Conservation (phyloP, 177 flowering plant genomes). For the Tripterygium wilfordii region DNA sequence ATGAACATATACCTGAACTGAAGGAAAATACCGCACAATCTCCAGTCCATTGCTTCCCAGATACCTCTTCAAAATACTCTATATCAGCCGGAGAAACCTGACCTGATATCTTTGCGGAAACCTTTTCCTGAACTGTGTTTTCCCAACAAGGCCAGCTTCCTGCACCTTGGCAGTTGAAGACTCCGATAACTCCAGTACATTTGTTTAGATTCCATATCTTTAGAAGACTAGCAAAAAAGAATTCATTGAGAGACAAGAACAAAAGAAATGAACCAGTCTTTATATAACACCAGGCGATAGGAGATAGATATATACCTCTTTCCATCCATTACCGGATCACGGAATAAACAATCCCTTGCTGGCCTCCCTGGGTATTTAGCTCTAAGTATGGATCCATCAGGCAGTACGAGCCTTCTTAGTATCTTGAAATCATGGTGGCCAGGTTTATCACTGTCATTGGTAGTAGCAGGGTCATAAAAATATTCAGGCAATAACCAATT, state of each 20-base stretch:
- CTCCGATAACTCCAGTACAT: slow-evolving; percentile 52
- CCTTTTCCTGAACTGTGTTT: slow-evolving; percentile 9
- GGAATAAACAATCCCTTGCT: slow-evolving; percentile 58
- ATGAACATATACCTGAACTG: slow-evolving; percentile 27
- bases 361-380: slow-evolving; percentile 68
- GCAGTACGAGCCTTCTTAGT: slow-evolving; percentile 62
- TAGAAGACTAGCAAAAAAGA: slow-evolving; percentile 32
- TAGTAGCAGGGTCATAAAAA: too few relatives aligned
- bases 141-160: slow-evolving; percentile 58
- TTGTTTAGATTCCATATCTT: slow-evolving; percentile 72
- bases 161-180: slow-evolving; percentile 78
- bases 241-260: not conserved
- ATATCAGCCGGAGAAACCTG: slow-evolving; percentile 54
- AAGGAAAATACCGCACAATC: slow-evolving; percentile 58
- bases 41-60: slow-evolving; percentile 41
- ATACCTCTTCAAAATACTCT: slow-evolving; percentile 51
- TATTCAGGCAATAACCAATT: too few relatives aligned
- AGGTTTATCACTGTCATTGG: slow-evolving; percentile 58
- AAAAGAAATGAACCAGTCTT: not conserved
- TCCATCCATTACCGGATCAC: slow-evolving; percentile 63
- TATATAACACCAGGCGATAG: not conserved
- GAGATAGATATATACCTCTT: slow-evolving; percentile 37
- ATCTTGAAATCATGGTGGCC: slow-evolving; percentile 61
- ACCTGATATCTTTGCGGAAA: slow-evolving; percentile 22
- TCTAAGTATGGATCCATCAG: slow-evolving; percentile 74